Conservation (phyloP, 1,284 basidiomycete genomes). For the Trichosporon sp. region DNA sequence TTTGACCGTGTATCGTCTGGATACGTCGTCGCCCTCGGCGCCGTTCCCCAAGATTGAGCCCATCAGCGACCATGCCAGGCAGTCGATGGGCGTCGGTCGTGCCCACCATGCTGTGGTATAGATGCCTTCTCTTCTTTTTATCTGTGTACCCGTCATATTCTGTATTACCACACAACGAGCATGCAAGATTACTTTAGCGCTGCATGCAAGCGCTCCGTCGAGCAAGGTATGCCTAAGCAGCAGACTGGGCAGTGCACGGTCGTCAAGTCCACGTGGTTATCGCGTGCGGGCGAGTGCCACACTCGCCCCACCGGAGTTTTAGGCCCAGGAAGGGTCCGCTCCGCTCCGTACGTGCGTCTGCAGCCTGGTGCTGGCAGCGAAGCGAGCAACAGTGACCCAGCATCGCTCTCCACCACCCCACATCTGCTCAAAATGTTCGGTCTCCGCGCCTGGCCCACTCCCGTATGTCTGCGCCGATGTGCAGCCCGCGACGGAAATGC, state of each 20-base stretch:
- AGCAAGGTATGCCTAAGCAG: background rate
- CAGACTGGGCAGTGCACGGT: background rate
- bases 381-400: background rate
- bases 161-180: background rate
- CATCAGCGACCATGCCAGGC: background rate
- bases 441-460: slow-evolving; percentile 45
- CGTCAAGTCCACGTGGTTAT: background rate
- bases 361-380: background rate
- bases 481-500: slow-evolving; percentile 2
- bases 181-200: background rate
- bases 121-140: background rate
- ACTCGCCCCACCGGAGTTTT: slow-evolving; percentile 1
- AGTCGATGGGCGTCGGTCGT: background rate
- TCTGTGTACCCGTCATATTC: background rate
- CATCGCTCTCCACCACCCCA: background rate
- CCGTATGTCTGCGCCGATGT: slow-evolving; percentile 27
- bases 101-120: background rate
- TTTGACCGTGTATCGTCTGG: slow-evolving; percentile 33
- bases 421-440: slow-evolving; percentile 36
- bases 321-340: slow-evolving; percentile 1
- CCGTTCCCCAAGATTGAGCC: background rate
- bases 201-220: background rate
- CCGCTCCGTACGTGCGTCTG: background rate
- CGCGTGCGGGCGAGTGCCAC: background rate
- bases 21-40: background rate